phyloP scores from a whole-genome alignment of 257 asterid genomes.

The Rehmannia glutinosa region DNA sequence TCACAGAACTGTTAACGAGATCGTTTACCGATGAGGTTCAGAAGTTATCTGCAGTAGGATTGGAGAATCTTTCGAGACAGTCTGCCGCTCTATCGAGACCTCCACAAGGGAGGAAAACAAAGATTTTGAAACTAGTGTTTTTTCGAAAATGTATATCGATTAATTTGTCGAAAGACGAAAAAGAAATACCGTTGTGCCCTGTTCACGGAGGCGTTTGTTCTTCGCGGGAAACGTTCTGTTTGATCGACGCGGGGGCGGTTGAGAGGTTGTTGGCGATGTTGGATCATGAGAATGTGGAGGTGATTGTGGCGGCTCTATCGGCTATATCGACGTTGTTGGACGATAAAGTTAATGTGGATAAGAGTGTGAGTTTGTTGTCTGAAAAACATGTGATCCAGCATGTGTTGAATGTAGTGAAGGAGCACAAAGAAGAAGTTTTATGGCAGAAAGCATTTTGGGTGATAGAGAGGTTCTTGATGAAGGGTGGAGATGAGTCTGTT shows the following conservation, averaged over 20 bases:
- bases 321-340: conserved; percentile 74
- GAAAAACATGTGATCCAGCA: conserved; percentile 45
- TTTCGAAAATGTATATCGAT: conserved; percentile 42
- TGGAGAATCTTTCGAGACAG: conserved; percentile 46
- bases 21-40: conserved; percentile 73
- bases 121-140: conserved; percentile 30
- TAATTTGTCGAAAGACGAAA: conserved; percentile 23
- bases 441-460: conserved; percentile 73
- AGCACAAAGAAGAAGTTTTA: conserved; percentile 53
- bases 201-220: conserved; percentile 80
- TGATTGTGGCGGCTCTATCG: conserved; percentile 64
- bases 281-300: conserved; percentile 67
- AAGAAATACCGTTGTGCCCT: conserved; percentile 39
- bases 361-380: conserved; percentile 46
- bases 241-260: conserved; percentile 63
- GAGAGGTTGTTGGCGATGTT: conserved; percentile 56
- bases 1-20: conserved; percentile 52
- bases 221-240: conserved; percentile 63
- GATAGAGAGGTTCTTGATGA: conserved; percentile 61
- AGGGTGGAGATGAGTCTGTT: conserved; percentile 53
- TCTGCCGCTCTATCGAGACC: conserved; percentile 52
- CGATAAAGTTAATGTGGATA: conserved; percentile 56
- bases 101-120: conserved; percentile 39
- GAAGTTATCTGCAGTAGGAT: conserved; percentile 53
- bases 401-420: conserved; percentile 56